Base-by-base conservation (phyloP, 2,329 filamentous ascomycete species). In the Lasiodiplodia hormozganensis region DNA sequence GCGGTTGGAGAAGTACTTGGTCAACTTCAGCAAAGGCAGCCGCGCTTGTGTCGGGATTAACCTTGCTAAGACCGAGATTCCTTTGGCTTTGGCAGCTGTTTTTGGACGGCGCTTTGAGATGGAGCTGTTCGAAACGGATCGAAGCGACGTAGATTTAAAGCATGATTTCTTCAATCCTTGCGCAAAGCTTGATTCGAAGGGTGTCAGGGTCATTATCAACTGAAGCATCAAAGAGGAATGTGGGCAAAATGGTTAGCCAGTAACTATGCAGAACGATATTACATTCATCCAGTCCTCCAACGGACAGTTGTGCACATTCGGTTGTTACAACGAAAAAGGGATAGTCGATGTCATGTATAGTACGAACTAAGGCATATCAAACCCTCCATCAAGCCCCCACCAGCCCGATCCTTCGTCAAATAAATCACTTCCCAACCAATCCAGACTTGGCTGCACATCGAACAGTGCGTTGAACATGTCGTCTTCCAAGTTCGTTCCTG, bases 391-490 rank as follows among this genome's bases (percentile, higher is more conserved):
- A 38, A 64, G 53, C 12, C 52, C 47, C 12, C 43, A 5, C 60
- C n/a, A 64, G 25, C 18, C 38, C 5, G 43, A 25, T 3, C 60
- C 47, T n/a, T 64, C 43, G 2, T 47, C 43, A 34, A 68, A 68
- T 8, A 78, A 74, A 28, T 77, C 75, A 4, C 75, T 72, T 23
- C 76, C 76, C 66, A 78, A 76, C 76, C 76, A 78, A 25, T 78
- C 76, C 21, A 78, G 67, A 10, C 73, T 77, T 12, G 76, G 76
- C 34, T 78, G 75, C 10, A 72, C 74, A 56, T 77, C 75, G 52
- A 78, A 78, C 49, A 78, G 67, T 60, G 76, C 75, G 72, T 72
- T 76, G 74, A 77, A 76, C 74, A 77, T 76, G 31, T 77, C 75
- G 28, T 78, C 76, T 7, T 75, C 73, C 73, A 43, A 52, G n/a